A percentile compares a stretch with the other conserved stretches of the same genome.
These are phyloP conservation scores for Penicillium thymicola DNA, from an alignment of 2,329 filamentous ascomycete species.

Conservation along the genomic window DNA sequence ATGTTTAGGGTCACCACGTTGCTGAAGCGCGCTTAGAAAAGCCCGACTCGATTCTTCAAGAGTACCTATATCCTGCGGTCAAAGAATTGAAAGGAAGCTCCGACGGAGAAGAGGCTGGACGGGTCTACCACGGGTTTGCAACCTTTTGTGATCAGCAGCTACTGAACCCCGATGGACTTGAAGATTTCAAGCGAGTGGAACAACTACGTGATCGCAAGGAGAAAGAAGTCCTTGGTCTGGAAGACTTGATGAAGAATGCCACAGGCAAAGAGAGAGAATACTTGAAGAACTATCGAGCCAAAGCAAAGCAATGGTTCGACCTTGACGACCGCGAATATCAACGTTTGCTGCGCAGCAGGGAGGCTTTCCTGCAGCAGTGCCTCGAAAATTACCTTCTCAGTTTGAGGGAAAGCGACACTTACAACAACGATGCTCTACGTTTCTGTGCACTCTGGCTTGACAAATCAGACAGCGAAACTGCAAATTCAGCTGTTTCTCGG, in stretches of 20 bases:
- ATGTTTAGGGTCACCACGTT: slow-evolving; percentile 68
- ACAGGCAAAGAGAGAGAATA: slow-evolving; percentile 53
- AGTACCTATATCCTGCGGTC: slow-evolving; percentile 81
- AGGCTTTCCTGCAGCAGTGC: slow-evolving; percentile 81
- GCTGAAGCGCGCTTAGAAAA: slow-evolving; percentile 89
- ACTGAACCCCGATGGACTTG: slow-evolving; percentile 76
- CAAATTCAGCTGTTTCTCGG: slow-evolving; percentile 71
- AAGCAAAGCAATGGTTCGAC: slow-evolving; percentile 84
- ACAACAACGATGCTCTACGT: slow-evolving; percentile 84
- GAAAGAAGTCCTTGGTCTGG: slow-evolving; percentile 73
- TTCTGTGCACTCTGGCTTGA: slow-evolving; percentile 96
- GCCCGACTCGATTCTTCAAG: slow-evolving; percentile 81
- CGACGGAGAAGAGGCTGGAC: slow-evolving; percentile 70
- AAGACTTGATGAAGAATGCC: slow-evolving; percentile 53
- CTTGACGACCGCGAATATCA: slow-evolving; percentile 85
- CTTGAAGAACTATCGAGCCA: slow-evolving; percentile 61
- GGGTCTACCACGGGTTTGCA: slow-evolving; percentile 93
- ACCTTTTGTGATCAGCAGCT: slow-evolving; percentile 93
- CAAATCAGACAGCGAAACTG: slow-evolving; percentile 69
- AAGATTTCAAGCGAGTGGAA: slow-evolving; percentile 78
- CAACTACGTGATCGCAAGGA: slow-evolving; percentile 76
- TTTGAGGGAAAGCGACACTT: slow-evolving; percentile 77
- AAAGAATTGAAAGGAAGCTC: slow-evolving; percentile 69
- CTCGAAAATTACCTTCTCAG: slow-evolving; percentile 90
- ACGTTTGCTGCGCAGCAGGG: slow-evolving; percentile 70